Evolutionary conservation across 2,329 filamentous ascomycete species (phyloP).

Genomic region (Aureobasidium sp.): DNA sequence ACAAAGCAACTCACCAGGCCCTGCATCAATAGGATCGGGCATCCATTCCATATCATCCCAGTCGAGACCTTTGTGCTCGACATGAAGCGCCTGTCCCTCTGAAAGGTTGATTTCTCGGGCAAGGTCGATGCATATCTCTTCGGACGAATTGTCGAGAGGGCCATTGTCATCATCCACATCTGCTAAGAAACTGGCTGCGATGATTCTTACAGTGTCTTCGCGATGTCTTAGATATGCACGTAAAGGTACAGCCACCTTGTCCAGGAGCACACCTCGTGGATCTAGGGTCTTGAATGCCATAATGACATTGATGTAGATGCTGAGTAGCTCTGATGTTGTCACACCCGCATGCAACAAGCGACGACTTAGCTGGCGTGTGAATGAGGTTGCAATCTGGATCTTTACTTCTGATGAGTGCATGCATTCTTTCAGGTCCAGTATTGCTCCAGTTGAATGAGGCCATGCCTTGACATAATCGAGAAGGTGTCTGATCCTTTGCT

Average conservation of each 20-base stretch:
- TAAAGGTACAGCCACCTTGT: constrained; percentile 63
- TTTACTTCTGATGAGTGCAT: constrained; percentile 61
- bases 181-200: constrained; percentile 65
- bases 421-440: constrained; percentile 61
- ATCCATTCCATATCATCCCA: constrained; percentile 93
- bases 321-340: constrained; percentile 66
- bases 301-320: constrained; percentile 72
- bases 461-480: constrained; percentile 73
- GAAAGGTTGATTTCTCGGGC: constrained; percentile 57
- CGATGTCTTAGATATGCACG: constrained; percentile 68
- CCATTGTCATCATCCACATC: constrained; percentile 41
- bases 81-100: constrained; percentile 40
- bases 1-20: constrained; percentile 39
- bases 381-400: constrained; percentile 60
- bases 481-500: constrained; percentile 49
- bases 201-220: constrained; percentile 69
- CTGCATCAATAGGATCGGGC: constrained; percentile 86
- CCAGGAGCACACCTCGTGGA: constrained; percentile 66
- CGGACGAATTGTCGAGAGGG: constrained; percentile 29
- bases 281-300: constrained; percentile 67
- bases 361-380: constrained; percentile 55
- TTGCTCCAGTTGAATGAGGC: constrained; percentile 61
- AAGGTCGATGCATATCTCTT: constrained; percentile 55
- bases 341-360: constrained; percentile 66
- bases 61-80: constrained; percentile 55